Base-by-base conservation (phyloP, 108 stramenopile species). In the Cyclotella cryptica region DNA sequence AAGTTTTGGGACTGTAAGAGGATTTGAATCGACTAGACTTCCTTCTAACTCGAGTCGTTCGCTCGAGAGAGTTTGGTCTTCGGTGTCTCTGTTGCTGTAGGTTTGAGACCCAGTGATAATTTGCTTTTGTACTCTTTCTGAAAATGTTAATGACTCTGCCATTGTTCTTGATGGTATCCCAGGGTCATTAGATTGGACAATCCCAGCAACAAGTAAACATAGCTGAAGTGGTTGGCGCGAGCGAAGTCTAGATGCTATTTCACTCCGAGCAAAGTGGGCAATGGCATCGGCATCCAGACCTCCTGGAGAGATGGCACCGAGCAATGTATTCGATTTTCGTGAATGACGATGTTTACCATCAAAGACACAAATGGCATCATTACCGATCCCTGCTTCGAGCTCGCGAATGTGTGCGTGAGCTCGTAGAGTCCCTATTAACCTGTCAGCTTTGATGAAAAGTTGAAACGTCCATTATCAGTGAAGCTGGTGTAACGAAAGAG, bases 151-250 rank as follows among this genome's bases (percentile, higher is more conserved):
- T 55, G n/a, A 45, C 57, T 71, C 0, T 40, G 39, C 69, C 45
- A 29, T 29, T n/a, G 10, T 42, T 52, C 42, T 43, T 21, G 45
- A 18, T 62, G 13, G 24, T 58, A 67, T 22, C 11, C n/a, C 0
- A 17, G 47, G 45, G n/a, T 64, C 24, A 11, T 57, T 58, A 21
- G 46, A 69, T 35, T 41, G 41, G 54, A 84, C 65, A 90, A 93
- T 90, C 1, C 92, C 92, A 53, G 85, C 93, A 39, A 91, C 66
- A 54, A 93, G 69, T 39, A 91, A 66, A 60, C 90, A 90, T 10
- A 91, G 80, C 21, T 78, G 72, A 8, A 79, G 57, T 3, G 80
- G 88, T 30, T 75, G 59, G 12, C 86, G 69, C 22, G 84, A 69
- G 44, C 91, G 88, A 53, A 92, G 62, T 27, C 69, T 65, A 22